Conservation (phyloP, 2,329 filamentous ascomycete species). For the Ceratocystis lukuohia region DNA sequence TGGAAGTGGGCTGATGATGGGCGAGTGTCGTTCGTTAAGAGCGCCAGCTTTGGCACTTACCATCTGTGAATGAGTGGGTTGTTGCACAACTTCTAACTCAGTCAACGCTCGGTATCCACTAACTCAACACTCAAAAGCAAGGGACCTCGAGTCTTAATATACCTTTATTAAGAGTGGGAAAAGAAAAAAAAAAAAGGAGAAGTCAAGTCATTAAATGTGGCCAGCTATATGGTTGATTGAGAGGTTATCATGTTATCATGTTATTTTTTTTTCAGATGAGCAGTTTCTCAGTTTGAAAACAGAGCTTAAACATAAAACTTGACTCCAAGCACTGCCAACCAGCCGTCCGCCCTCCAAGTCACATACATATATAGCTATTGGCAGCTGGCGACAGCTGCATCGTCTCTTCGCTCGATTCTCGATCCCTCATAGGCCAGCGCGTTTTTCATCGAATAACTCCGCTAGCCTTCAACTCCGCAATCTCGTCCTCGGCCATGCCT, state of each 20-base stretch:
- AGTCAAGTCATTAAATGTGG: no score
- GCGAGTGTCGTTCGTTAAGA: slow-evolving; percentile 19
- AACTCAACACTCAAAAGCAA: neutral
- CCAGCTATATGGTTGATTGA: neutral
- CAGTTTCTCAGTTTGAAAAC: neutral
- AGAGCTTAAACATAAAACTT: no score
- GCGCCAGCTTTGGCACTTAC: slow-evolving; percentile 6
- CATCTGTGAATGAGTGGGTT: neutral
- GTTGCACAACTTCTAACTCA: neutral
- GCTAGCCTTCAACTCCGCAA: slow-evolving; percentile 47
- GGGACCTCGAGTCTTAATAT: no score
- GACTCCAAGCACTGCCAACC: no score
- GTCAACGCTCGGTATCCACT: neutral
- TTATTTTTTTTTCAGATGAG: neutral
- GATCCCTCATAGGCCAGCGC: neutral
- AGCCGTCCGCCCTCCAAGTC: neutral
- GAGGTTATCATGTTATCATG: neutral
- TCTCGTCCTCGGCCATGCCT: slow-evolving; percentile 44
- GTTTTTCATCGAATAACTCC: slow-evolving; percentile 46
- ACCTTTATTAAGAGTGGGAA: neutral
- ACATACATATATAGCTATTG: neutral
- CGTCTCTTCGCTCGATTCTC: neutral
- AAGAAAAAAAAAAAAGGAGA: neutral
- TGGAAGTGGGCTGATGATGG: slow-evolving; percentile 19
- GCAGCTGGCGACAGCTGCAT: neutral